Conservation (phyloP, 2,329 filamentous ascomycete genomes). For the Phoma sp. region DNA sequence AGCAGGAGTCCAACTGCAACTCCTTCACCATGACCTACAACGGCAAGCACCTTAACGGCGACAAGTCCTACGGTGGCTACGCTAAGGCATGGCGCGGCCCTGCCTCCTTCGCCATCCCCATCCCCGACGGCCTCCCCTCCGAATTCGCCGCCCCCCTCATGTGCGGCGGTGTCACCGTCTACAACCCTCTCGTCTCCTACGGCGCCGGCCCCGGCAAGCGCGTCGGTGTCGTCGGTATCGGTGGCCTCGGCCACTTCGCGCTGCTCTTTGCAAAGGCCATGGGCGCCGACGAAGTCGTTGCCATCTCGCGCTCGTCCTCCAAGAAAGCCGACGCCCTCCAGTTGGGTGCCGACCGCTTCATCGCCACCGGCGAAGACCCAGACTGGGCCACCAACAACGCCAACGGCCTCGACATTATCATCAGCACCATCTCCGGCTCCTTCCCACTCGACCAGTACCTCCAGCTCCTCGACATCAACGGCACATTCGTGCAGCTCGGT, state of each 20-base stretch:
- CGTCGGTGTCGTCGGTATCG: slow-evolving; percentile 76
- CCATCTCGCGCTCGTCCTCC: slow-evolving; percentile 65
- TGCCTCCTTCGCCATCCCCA: slow-evolving; percentile 75
- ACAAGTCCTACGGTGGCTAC: slow-evolving; percentile 70
- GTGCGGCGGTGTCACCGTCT: slow-evolving; percentile 82
- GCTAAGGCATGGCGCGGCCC: slow-evolving; percentile 72
- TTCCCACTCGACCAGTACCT: slow-evolving; percentile 69
- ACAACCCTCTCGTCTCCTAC: slow-evolving; percentile 77
- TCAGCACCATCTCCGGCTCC: slow-evolving; percentile 64
- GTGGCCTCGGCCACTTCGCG: slow-evolving; percentile 76
- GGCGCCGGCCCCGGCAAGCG: slow-evolving; percentile 81
- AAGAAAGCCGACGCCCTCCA: slow-evolving; percentile 69
- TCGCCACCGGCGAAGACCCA: slow-evolving; percentile 65
- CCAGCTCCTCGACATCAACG: slow-evolving; percentile 64
- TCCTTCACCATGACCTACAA: slow-evolving; percentile 57
- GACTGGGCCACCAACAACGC: slow-evolving; percentile 65
- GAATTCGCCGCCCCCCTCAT: slow-evolving; percentile 77
- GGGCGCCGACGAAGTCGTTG: slow-evolving; percentile 70
- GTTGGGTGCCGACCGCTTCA: slow-evolving; percentile 68
- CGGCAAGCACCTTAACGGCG: slow-evolving; percentile 61
- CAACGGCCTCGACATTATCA: slow-evolving; percentile 63
- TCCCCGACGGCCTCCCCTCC: slow-evolving; percentile 73
- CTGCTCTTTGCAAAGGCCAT: slow-evolving; percentile 75
- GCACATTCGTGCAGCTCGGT: slow-evolving; percentile 71
- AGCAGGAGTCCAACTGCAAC: slow-evolving; percentile 54